Base-by-base conservation (phyloP, 1,139 yeast genomes). In the Sugiyamaella neomexicana region DNA sequence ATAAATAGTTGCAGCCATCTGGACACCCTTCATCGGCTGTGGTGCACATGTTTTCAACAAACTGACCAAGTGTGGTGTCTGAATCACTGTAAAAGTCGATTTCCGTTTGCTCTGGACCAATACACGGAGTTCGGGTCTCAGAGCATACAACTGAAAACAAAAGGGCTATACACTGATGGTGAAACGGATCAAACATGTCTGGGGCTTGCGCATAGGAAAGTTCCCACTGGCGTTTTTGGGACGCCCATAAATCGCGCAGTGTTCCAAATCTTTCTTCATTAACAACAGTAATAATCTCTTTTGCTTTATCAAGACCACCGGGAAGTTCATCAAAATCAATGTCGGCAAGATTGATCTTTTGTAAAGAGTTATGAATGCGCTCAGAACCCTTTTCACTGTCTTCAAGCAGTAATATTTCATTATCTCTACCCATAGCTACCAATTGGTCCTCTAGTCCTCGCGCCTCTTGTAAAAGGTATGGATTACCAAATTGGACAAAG, bases 41-140 rank as follows among this genome's bases (percentile, higher is more conserved):
- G n/a, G 80, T 75, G 58, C 89, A 86, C 44, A 86, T 77, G 58
- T 86, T 87, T 65, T 93, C 98, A 50, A 95, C 81, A 65, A 86
- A 90, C 60, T 87, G 87, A 0, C 99, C 99, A 46, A 95, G 72
- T 13, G 97, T 86, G 67, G 86, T 86, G 66, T 95, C 99, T 58
- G 85, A 88, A 49, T 90, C 97, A 73, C 96, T 85, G 67, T 93
- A 95, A 67, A 80, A 95, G 61, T 91, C 97, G 53, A 91, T 85
- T 1, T 85, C 82, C 29, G 89, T 82, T 32, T 85, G 76, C 53
- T 82, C 89, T 0, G 99, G 99, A 0, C 98, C 98, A 50, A 84
- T 76, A 66, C 99, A 95, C 0, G 98, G 97, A 0, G 96, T 89
- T 0, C 95, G 88, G 46, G 89, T 87, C 60, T 84, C 87, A 12